Conservation (phyloP, 2,329 filamentous ascomycete species). For the Colletotrichum melonis region DNA sequence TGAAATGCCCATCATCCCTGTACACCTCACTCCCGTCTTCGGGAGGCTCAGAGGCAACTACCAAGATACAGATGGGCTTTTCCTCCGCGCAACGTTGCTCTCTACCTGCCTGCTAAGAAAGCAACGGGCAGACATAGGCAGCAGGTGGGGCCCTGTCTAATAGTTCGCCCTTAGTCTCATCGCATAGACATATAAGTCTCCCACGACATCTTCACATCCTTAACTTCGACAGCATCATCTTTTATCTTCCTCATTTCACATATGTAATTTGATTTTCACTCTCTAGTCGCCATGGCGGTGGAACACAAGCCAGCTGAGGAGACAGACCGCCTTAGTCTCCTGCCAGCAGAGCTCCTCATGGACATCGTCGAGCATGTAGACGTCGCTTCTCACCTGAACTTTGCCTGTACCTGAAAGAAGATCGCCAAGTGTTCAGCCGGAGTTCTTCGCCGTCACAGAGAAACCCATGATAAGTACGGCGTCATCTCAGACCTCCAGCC, state of each 20-base stretch:
- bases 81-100: not conserved
- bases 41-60: no score
- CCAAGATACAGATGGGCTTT: no score
- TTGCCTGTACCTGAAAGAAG: constrained; percentile 1
- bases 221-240: not conserved
- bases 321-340: not conserved
- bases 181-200: not conserved
- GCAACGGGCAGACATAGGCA: not conserved
- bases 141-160: not conserved
- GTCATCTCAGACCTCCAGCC: constrained; percentile 18
- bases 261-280: not conserved
- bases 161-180: not conserved
- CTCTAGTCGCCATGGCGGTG: not conserved
- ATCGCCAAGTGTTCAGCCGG: not conserved
- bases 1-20: no score
- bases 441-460: constrained; percentile 5
- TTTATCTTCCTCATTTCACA: not conserved
- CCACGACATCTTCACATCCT: not conserved
- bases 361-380: constrained; percentile 13
- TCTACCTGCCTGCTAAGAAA: not conserved
- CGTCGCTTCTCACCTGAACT: not conserved
- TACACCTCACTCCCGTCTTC: not conserved
- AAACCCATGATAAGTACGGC: not conserved
- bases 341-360: constrained; percentile 13
- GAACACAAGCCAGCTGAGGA: not conserved